phyloP scores from a whole-genome alignment of 2,329 filamentous ascomycete genomes.

The Neophaeococcomyces aloes region DNA sequence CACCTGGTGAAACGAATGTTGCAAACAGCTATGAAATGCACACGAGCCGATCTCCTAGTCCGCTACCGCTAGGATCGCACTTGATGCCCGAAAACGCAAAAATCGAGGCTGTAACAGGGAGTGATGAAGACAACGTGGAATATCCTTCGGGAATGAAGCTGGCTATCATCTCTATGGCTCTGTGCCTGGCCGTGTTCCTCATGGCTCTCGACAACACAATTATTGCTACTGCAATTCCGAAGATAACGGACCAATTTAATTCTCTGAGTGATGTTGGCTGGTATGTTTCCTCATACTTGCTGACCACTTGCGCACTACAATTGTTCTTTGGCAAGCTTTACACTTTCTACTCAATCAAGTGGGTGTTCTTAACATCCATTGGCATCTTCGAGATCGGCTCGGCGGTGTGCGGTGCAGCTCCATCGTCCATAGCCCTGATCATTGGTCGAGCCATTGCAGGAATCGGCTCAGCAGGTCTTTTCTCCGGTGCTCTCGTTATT shows the following conservation, averaged over 20 bases:
- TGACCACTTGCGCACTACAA: constrained; percentile 21
- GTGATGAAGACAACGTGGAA: constrained; percentile 26
- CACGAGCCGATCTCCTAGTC: constrained; percentile 5
- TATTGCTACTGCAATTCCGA: constrained; percentile 22
- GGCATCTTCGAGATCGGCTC: constrained; percentile 37
- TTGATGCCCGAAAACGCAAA: neutral
- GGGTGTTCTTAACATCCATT: constrained; percentile 31
- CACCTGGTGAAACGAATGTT: neutral
- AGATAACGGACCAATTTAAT: constrained; percentile 22
- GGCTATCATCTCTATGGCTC: constrained; percentile 27
- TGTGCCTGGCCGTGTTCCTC: constrained; percentile 32
- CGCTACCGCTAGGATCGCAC: neutral
- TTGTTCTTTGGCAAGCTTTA: constrained; percentile 29
- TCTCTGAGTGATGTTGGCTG: constrained; percentile 21
- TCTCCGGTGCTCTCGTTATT: constrained; percentile 24
- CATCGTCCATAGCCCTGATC: constrained; percentile 25
- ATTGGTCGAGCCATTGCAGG: constrained; percentile 28
- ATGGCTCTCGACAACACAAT: constrained; percentile 32
- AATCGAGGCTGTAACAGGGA: neutral
- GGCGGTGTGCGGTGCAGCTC: constrained; percentile 31
- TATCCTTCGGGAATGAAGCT: constrained; percentile 28
- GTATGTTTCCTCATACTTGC: constrained; percentile 22
- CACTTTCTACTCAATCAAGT: constrained; percentile 38
- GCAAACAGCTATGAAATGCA: constrained; percentile 1
- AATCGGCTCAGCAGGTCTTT: constrained; percentile 24